A percentile compares a stretch with the other conserved stretches of the same genome.
These are phyloP conservation scores for Leccinum pseudoinsigne DNA, from an alignment of 1,284 basidiomycete species.

Conservation along the genomic window DNA sequence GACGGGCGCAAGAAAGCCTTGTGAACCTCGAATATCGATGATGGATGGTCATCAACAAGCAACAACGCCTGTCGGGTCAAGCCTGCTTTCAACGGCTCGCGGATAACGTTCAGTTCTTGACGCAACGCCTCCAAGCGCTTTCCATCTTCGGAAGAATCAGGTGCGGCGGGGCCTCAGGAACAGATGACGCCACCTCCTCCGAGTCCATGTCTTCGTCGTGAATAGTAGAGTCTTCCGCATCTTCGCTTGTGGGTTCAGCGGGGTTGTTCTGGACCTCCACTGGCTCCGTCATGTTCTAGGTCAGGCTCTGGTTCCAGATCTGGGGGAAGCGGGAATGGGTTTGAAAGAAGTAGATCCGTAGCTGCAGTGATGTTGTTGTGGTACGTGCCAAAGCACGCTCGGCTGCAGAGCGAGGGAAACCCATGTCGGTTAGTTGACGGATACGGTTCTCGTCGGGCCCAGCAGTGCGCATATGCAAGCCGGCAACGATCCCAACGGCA, in stretches of 20 bases:
- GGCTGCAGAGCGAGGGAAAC: constrained; percentile 86
- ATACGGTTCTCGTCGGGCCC: constrained; percentile 78
- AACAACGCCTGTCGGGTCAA: constrained; percentile 71
- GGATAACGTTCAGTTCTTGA: constrained; percentile 36
- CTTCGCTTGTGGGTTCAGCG: no score
- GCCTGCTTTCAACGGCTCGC: constrained; percentile 67
- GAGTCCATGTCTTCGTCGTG: no score
- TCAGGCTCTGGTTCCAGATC: constrained; percentile 56
- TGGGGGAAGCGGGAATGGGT: constrained; percentile 77
- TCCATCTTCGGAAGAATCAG: no score
- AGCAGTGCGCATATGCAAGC: constrained; percentile 43
- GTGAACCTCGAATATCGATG: constrained; percentile 89
- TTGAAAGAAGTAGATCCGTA: constrained; percentile 83
- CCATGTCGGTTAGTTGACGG: constrained; percentile 92
- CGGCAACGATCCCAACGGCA: constrained; percentile 34
- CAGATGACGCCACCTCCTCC: no score
- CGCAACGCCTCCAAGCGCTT: no score
- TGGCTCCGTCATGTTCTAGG: constrained; percentile 35
- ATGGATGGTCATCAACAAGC: constrained; percentile 85
- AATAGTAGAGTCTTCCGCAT: no score
- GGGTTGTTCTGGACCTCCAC: constrained; percentile 29
- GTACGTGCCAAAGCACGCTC: constrained; percentile 83
- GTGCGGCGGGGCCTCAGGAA: no score
- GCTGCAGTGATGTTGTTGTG: constrained; percentile 91
- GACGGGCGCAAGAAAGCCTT: constrained; percentile 71